A percentile compares a stretch with the other conserved stretches of the same genome.
Evolutionary conservation across 148 eudicot genomes (phyloP).

Genomic region (Mesembryanthemum crystallinum): DNA sequence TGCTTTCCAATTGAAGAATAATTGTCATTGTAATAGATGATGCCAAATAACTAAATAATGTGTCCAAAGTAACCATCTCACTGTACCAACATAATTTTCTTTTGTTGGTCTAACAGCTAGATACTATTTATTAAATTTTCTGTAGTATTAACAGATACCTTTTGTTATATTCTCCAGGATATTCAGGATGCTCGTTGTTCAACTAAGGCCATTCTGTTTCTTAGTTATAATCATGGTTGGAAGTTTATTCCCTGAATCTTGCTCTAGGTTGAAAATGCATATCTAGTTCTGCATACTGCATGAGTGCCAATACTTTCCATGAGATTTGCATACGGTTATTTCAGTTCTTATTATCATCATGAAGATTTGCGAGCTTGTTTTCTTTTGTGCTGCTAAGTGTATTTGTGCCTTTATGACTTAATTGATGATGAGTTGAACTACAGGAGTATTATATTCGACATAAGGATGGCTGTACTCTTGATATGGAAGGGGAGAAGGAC

Average conservation of each 20-base stretch:
- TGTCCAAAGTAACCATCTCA: not conserved
- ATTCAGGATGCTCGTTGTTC: constrained; percentile 30
- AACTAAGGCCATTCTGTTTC: constrained; percentile 34
- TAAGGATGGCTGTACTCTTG: constrained; percentile 56
- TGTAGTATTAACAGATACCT: constrained; percentile 26
- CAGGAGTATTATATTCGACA: constrained; percentile 84
- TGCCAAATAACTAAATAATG: not conserved
- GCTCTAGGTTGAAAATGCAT: constrained; percentile 7
- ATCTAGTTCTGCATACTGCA: constrained; percentile 4
- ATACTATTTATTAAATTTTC: not conserved
- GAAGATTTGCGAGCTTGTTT: constrained; percentile 6
- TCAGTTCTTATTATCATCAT: not conserved
- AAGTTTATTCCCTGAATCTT: constrained; percentile 22
- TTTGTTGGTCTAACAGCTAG: not conserved
- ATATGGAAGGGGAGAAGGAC: constrained; percentile 62
- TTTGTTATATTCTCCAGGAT: constrained; percentile 36
- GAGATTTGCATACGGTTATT: not conserved
- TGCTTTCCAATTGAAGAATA: constrained; percentile 2
- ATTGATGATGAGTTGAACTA: constrained; percentile 20
- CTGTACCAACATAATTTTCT: not conserved
- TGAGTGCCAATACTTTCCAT: not conserved
- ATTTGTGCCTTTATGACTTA: not conserved
- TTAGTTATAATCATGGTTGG: constrained; percentile 29
- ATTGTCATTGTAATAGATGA: not conserved
- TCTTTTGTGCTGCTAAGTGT: not conserved